Evolutionary conservation across 345 rosid species (phyloP), one percentile per base, ranked within the genome.

Genomic region (Arabidopsis suecica): DNA sequence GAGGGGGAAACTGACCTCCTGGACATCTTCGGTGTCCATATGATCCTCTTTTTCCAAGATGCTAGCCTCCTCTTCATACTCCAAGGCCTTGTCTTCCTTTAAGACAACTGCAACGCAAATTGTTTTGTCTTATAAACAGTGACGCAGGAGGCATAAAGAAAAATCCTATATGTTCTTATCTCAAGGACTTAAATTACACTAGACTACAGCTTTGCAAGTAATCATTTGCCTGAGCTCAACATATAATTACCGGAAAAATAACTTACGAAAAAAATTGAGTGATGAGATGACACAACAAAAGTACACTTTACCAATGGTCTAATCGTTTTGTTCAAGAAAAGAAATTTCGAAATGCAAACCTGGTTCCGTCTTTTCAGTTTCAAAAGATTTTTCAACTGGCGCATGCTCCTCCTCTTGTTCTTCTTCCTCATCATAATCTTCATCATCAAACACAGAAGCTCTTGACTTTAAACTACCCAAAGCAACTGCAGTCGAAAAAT

Each of bases 351-450:
- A 53, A 59, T 20, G 32, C 59, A 69, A 83, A 88, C 91, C 92
- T 84, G 87, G 72, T 67, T 79, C 79, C 36, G 68, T 45, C 60
- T 73, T 58, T 68, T 81, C 82, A 68, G 77, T 75, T 80, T 80
- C 86, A 59, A 45, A 41, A 49, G 83, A 74, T 68, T 77, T 80
- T 74, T 87, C 88, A 69, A 78, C 73, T 65, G 68, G 76, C n/a
- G 73, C 81, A 37, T 62, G 76, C 69, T 83, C 82, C 77, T 85
- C 84, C 69, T 85, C 91, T 69, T 72, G 78, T 82, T 87, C 91
- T 86, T 85, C 97, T 41, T 88, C 96, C 78, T 95, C 99, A 32
- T 95, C 99, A 75, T 95, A 95, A 74, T 95, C 86, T 69, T 95
- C 99, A 83, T 95, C 91, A 44, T 88, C 99, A 77, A 88, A 90